These are phyloP conservation scores for Colletotrichum lupini DNA, from an alignment of 2,329 filamentous ascomycete species.

Conservation along the genomic window DNA sequence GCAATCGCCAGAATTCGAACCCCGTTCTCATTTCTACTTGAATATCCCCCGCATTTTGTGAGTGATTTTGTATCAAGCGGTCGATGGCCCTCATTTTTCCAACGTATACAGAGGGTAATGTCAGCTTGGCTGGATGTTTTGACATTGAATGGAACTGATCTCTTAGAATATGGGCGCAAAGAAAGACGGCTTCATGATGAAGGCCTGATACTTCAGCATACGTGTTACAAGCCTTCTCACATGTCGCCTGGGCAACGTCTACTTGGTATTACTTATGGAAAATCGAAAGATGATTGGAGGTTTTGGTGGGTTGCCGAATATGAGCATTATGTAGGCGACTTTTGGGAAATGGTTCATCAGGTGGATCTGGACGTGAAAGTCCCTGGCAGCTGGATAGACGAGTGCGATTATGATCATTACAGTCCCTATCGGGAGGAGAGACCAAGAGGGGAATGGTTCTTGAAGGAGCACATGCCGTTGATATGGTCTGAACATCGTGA, in stretches of 20 bases:
- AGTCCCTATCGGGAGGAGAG: fast-evolving
- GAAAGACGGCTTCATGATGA: slow-evolving; percentile 14
- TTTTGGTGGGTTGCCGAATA: slow-evolving; percentile 11
- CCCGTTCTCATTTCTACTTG: too few relatives aligned
- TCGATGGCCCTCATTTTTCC: too few relatives aligned
- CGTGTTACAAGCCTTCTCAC: too few relatives aligned
- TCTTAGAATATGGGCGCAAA: slow-evolving; percentile 38
- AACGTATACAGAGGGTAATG: neutral
- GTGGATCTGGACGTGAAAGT: neutral
- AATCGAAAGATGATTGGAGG: neutral
- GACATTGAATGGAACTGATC: slow-evolving; percentile 26
- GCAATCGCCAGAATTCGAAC: too few relatives aligned
- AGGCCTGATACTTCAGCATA: too few relatives aligned
- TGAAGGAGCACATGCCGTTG: neutral
- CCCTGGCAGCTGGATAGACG: slow-evolving; percentile 12
- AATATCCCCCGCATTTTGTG: too few relatives aligned
- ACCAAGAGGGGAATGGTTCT: neutral
- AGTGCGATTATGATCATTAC: fast-evolving
- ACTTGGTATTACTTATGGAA: slow-evolving; percentile 13
- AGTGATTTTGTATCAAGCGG: neutral
- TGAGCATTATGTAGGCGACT: neutral
- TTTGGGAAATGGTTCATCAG: slow-evolving; percentile 9
- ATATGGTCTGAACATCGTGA: slow-evolving; percentile 22
- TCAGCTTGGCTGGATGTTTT: neutral
- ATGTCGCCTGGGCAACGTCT: neutral